A percentile compares a stretch with the other conserved stretches of the same genome.
Evolutionary conservation across 1,284 basidiomycete species (phyloP).

Genomic region (Ustilago lituana): DNA sequence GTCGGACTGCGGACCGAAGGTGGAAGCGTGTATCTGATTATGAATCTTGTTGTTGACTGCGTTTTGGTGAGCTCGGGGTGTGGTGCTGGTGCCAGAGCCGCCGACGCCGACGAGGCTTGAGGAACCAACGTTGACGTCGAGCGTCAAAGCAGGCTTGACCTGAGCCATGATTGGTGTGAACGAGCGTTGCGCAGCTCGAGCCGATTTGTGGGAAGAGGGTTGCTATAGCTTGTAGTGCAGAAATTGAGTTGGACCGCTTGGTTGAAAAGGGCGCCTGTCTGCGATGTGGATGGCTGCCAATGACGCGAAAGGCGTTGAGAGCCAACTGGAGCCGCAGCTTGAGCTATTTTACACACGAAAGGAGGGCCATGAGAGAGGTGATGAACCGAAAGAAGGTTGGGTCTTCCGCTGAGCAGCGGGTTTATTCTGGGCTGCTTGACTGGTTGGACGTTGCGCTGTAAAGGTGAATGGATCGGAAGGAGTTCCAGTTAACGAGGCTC

Average conservation of each 20-base stretch:
- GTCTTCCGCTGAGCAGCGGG: too few species aligned
- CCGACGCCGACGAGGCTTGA: conserved; percentile 33
- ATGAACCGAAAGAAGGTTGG: not conserved
- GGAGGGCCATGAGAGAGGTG: not conserved
- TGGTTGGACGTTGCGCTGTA: too few species aligned
- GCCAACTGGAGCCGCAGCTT: not conserved
- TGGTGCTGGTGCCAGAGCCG: conserved; percentile 47
- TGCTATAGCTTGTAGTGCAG: too few species aligned
- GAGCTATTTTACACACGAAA: not conserved
- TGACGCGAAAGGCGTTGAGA: too few species aligned
- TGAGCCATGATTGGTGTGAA: conserved; percentile 43
- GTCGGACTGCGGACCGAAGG: conserved; percentile 34
- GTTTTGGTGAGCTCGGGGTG: conserved; percentile 38
- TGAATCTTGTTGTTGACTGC: conserved; percentile 42
- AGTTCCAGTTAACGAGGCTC: too few species aligned
- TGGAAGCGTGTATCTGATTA: conserved; percentile 45
- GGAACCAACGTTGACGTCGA: conserved; percentile 54
- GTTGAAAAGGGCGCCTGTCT: too few species aligned
- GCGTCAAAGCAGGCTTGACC: conserved; percentile 54
- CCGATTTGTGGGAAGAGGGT: too few species aligned
- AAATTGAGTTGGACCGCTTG: too few species aligned
- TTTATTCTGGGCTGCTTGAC: too few species aligned
- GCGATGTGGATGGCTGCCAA: too few species aligned
- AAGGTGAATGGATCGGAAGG: too few species aligned
- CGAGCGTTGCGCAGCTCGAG: not conserved